Conservation (phyloP, 2,329 filamentous ascomycete genomes). For the Ophiostoma novo-ulmi region DNA sequence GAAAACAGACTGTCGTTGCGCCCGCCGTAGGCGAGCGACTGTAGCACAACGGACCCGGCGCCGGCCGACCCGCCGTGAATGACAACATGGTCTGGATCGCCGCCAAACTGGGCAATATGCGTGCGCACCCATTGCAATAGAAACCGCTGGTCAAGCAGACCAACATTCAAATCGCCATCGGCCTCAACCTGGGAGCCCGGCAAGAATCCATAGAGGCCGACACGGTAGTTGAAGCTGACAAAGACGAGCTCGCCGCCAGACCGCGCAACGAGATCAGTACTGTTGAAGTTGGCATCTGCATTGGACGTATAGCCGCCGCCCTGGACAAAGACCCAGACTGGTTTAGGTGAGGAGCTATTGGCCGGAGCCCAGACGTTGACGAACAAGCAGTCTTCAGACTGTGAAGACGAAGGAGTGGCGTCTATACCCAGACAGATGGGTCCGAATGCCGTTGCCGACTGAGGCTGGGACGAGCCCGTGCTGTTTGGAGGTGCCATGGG, state of each 20-base stretch:
- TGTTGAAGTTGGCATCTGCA: conserved; percentile 45
- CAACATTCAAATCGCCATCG: neutral
- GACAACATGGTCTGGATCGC: neutral
- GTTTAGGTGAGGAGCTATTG: neutral
- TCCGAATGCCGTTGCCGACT: neutral
- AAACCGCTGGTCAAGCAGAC: neutral
- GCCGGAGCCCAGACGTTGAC: conserved; percentile 4
- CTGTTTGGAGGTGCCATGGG: conserved; percentile 27
- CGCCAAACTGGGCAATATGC: neutral
- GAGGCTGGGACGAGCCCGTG: neutral
- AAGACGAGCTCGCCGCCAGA: conserved; percentile 42
- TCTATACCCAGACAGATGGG: neutral
- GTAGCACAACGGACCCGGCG: neutral
- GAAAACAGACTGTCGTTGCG: neutral
- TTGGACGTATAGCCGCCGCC: conserved; percentile 26
- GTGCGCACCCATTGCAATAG: neutral
- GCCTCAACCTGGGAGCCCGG: conserved; percentile 32
- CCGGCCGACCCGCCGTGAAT: neutral
- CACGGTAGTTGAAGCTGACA: conserved; percentile 58
- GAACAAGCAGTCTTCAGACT: neutral
- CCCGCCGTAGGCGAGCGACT: neutral
- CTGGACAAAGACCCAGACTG: neutral
- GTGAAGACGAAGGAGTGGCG: neutral
- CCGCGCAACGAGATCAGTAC: conserved; percentile 41
- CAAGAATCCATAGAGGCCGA: conserved; percentile 59